These are phyloP conservation scores for Mariannaea elegans DNA, from an alignment of 2,329 filamentous ascomycete genomes.

Conservation along the genomic window DNA sequence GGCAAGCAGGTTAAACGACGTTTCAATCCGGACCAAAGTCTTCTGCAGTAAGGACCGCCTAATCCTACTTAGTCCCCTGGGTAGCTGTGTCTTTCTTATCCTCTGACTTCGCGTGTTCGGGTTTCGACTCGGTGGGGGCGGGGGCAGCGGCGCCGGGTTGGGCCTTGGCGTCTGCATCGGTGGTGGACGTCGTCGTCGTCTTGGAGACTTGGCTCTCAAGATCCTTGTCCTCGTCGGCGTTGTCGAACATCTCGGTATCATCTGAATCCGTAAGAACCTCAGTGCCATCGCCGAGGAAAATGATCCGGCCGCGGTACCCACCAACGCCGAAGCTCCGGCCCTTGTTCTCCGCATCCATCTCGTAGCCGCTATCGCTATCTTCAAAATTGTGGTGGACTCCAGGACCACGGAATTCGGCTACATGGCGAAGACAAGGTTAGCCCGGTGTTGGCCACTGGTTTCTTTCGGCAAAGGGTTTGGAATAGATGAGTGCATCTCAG, in stretches of 20 bases:
- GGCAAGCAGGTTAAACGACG: conserved; percentile 27
- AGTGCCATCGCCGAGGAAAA: conserved; percentile 93
- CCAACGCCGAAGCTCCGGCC: conserved; percentile 70
- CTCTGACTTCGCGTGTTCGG: conserved; percentile 32
- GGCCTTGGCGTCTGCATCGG: conserved; percentile 37
- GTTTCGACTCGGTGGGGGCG: conserved; percentile 37
- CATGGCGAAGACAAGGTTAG: conserved; percentile 25
- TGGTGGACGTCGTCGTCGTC: conserved; percentile 40
- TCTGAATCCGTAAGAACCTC: conserved; percentile 89
- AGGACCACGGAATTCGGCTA: conserved; percentile 86
- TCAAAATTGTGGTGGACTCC: conserved; percentile 85
- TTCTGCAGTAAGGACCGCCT: conserved; percentile 35
- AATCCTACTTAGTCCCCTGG: conserved; percentile 48
- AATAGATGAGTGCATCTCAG: conserved; percentile 29
- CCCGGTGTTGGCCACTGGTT: conserved; percentile 3
- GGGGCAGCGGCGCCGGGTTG: conserved; percentile 24
- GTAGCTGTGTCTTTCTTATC: conserved; percentile 37
- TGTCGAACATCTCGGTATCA: conserved; percentile 94
- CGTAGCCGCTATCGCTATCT: conserved; percentile 80
- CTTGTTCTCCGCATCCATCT: conserved; percentile 75
- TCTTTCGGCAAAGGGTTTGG: neutral
- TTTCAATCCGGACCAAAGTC: conserved; percentile 29
- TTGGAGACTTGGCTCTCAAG: conserved; percentile 84
- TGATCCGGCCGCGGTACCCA: conserved; percentile 85
- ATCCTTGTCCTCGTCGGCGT: conserved; percentile 85